Evolutionary conservation across 148 eudicot species (phyloP), one percentile per base, ranked within the genome.

Genomic region (Vaccinium corymbosum): DNA sequence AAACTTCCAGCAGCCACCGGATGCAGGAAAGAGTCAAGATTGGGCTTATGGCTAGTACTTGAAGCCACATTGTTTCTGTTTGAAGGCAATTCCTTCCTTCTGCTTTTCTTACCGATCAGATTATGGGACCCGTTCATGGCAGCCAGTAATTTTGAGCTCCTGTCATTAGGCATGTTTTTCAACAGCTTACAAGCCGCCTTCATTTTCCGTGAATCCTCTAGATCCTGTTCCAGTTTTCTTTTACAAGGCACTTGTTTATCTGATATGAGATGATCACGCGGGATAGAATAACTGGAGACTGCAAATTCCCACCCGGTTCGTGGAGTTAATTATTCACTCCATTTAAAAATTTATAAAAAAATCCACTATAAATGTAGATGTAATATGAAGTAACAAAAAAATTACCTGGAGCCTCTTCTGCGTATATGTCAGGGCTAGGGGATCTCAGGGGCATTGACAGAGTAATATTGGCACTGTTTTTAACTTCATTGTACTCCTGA

Each of bases 391-490:
- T 7, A 51, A 78, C 3, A 19, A 20, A 68, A 57, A 8, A 0
- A 74, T 85, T 90, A 95, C 98, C 95, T 84, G 91, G 88, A 57
- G 80, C 87, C 83, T 92, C 90, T 55, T 92, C 90, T 29, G 89
- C 88, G 27, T 88, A 89, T 82, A 87, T 81, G 76, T 88, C 94
- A 3, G 91, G 91, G 78, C 94, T 90, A n/a, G 84, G 87, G 85
- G 93, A 85, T 83, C 91, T 89, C 6, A 80, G 83, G 68, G 91
- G 88, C 22, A 87, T 85, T 83, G 70, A 80, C 50, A 91, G 90
- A 20, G 32, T 57, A 32, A 55, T 14, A 83, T 79, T 71, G 70
- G 82, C 55, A 80, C 42, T 83, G 42, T 64, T 64, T 6, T 66
- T 82, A 49, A 66, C 52, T 32, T 48, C 70, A 20, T 46, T 48